Evolutionary conservation across 768 basidiomycete species (phyloP).

Genomic region (Lactifluus rugatus): DNA sequence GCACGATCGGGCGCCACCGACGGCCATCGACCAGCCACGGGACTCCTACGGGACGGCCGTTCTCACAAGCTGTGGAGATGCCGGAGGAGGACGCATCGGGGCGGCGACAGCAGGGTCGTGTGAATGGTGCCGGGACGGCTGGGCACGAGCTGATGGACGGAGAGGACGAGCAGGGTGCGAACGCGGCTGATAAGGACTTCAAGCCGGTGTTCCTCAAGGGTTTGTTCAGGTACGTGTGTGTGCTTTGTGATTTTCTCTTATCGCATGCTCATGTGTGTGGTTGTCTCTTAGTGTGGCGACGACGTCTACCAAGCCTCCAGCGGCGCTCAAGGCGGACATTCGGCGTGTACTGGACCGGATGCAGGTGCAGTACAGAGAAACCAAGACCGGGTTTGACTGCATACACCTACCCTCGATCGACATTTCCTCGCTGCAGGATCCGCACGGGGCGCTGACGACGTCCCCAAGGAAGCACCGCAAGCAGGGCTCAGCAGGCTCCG

Average conservation of each 20-base stretch:
- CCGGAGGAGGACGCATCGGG: slow-evolving; percentile 23
- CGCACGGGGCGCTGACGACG: slow-evolving; percentile 22
- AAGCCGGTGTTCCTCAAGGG: slow-evolving; percentile 97
- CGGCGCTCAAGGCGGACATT: slow-evolving; percentile 76
- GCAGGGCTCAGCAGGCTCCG: slow-evolving; percentile 40
- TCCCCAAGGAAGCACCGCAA: slow-evolving; percentile 31
- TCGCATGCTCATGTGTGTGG: background rate
- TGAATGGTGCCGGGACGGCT: slow-evolving; percentile 1
- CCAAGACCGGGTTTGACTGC: slow-evolving; percentile 89
- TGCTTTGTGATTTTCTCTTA: background rate
- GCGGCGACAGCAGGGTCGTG: background rate
- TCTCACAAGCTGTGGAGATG: slow-evolving; percentile 41
- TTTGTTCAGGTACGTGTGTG: slow-evolving; percentile 65
- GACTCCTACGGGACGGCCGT: slow-evolving; percentile 32
- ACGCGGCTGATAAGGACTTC: slow-evolving; percentile 52
- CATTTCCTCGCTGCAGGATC: slow-evolving; percentile 55
- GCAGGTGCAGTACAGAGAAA: slow-evolving; percentile 91
- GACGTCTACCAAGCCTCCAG: slow-evolving; percentile 82
- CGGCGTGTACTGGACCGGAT: slow-evolving; percentile 82
- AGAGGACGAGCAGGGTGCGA: slow-evolving; percentile 9
- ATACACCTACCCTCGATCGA: slow-evolving; percentile 94
- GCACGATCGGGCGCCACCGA: slow-evolving; percentile 57
- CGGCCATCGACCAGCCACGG: slow-evolving; percentile 23
- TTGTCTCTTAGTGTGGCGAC: slow-evolving; percentile 71
- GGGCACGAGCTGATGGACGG: slow-evolving; percentile 7